Base-by-base conservation (phyloP, 495 filamentous ascomycete genomes). In the Aspergillus olivimuriae region DNA sequence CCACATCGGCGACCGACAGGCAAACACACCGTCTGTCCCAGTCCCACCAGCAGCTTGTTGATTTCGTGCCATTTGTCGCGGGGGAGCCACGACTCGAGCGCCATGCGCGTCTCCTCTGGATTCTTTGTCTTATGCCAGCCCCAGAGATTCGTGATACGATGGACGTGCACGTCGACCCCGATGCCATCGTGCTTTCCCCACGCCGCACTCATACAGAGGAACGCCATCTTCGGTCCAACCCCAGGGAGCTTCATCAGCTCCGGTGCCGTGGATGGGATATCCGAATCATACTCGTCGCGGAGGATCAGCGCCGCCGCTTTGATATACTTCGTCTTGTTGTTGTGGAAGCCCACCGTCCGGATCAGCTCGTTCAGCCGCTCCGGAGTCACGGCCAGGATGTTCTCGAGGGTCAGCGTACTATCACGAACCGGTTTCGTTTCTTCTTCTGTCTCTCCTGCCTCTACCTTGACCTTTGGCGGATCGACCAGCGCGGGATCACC, bases 171-270 rank as follows among this genome's bases (percentile, higher is more conserved):
- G 54, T 84, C 80, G 4, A 84, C 80, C 0, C 80, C 80, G 32
- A 84, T 83, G 3, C 80, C 80, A 37, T 77, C 69, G 35, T 76
- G 69, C 22, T 72, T 68, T 6, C 76, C 77, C 80, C 80, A 83
- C 1, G 80, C 80, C 1, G 79, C 71, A 24, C 72, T 83, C 76
- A 97, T 78, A 62, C 88, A 95, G 3, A 98, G 75, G 56, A 94
- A 89, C 15, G 87, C 92, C 91, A 98, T 98, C 66, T 98, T 98
- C 4, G 92, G 92, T 0, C 92, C 92, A 0, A 98, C 91, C 2
- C 92, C 92, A 0, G 92, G 92, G 0, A 98, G 77, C 5, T 79
- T 74, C 56, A 82, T 81, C 14, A 98, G 71, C 0, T 82, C 89
- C 38, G 82, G 80, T 15, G 90, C 75, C 0, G 88, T 87, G 39